These are phyloP conservation scores for Fusarium napiforme DNA, from an alignment of 2,329 filamentous ascomycete species.

Conservation along the genomic window DNA sequence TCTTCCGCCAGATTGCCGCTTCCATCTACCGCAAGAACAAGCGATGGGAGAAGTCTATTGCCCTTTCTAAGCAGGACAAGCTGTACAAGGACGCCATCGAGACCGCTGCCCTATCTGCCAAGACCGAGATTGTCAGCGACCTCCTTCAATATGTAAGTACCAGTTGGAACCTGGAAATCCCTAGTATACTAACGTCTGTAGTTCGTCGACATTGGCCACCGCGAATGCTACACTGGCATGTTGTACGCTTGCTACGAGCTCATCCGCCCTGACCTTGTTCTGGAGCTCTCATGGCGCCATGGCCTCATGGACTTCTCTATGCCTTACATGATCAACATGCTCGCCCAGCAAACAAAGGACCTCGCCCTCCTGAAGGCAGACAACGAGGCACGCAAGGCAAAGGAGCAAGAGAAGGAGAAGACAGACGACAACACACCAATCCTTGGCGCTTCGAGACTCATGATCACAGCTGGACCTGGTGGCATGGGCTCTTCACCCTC, in stretches of 20 bases:
- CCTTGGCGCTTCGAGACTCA: constrained; percentile 85
- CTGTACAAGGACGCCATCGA: constrained; percentile 99
- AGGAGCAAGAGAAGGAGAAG: constrained; percentile 78
- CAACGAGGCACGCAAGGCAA: constrained; percentile 91
- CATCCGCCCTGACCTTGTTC: constrained; percentile 88
- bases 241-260: constrained; percentile 98
- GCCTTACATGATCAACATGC: constrained; percentile 99
- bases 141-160: constrained; percentile 92
- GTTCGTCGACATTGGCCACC: constrained; percentile 99
- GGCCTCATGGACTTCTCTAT: constrained; percentile 97
- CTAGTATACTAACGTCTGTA: constrained; percentile 57
- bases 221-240: constrained; percentile 99
- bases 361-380: constrained; percentile 89
- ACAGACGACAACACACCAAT: constrained; percentile 95
- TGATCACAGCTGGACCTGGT: constrained; percentile 92
- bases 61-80: constrained; percentile 98
- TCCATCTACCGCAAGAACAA: constrained; percentile 99
- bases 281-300: constrained; percentile 97
- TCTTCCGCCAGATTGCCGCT: constrained; percentile 98
- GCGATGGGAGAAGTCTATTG: constrained; percentile 99
- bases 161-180: not conserved
- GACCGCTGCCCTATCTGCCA: constrained; percentile 91
- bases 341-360: constrained; percentile 88
- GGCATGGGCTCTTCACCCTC: constrained; percentile 57
- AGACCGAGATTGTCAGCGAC: constrained; percentile 93